Percentiles rank a stretch among this genome's conserved stretches.
Evolutionary conservation across 2,329 filamentous ascomycete species (phyloP).

Genomic region (Phaeomoniella chlamydospora): DNA sequence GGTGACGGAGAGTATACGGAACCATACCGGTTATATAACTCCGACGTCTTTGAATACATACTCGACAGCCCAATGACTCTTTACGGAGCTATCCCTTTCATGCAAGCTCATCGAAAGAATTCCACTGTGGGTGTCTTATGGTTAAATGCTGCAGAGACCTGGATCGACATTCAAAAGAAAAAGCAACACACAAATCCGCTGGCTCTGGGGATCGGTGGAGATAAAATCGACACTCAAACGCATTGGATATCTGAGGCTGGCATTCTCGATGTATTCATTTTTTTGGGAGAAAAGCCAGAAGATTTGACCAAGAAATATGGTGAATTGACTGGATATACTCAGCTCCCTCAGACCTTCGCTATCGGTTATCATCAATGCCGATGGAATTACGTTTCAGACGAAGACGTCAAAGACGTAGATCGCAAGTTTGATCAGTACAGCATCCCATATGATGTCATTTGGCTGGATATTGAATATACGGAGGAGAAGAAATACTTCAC

Average conservation of each 20-base stretch:
- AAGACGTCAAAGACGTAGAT: conserved; percentile 93
- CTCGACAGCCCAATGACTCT: conserved; percentile 96
- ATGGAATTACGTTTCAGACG: conserved; percentile 97
- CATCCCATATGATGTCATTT: conserved; percentile 97
- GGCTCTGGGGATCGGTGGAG: conserved; percentile 53
- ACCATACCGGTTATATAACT: conserved; percentile 89
- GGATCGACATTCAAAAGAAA: conserved; percentile 83
- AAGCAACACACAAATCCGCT: conserved; percentile 62
- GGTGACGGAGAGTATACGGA: conserved; percentile 74
- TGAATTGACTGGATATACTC: conserved; percentile 81
- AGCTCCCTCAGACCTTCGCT: conserved; percentile 82
- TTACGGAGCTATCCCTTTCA: conserved; percentile 92
- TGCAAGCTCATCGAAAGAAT: conserved; percentile 90
- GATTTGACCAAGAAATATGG: conserved; percentile 72
- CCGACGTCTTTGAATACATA: conserved; percentile 95
- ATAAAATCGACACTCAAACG: conserved; percentile 60
- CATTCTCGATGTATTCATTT: conserved; percentile 81
- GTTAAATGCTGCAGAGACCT: conserved; percentile 94
- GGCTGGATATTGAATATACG: conserved; percentile 96
- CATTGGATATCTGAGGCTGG: conserved; percentile 96
- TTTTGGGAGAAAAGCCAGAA: conserved; percentile 75
- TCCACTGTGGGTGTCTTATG: conserved; percentile 95
- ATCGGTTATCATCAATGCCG: conserved; percentile 94
- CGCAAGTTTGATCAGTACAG: conserved; percentile 88
- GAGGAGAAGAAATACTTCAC: conserved; percentile 98